Evolutionary conservation across 352 stramenopile genomes (phyloP).

Genomic region (Thraustochytrium striatum): DNA sequence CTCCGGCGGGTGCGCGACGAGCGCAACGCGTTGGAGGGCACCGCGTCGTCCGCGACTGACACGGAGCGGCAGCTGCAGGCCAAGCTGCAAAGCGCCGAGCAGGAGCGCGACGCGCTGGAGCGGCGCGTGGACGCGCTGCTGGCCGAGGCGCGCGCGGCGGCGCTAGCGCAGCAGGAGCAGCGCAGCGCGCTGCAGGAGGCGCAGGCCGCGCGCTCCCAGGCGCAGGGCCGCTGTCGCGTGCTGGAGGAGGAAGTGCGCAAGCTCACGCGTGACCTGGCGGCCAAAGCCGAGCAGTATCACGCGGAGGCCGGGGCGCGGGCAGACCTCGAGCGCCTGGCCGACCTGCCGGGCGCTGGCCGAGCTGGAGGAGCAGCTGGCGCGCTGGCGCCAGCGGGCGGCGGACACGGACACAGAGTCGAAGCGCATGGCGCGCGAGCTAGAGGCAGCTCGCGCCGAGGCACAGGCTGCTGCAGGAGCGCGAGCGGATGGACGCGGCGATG

Average conservation of each 20-base stretch:
- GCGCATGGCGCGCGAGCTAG: constrained; percentile 10
- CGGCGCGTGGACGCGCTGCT: constrained; percentile 11
- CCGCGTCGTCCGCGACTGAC: background rate
- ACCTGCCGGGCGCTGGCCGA: constrained; percentile 6
- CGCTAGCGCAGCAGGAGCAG: constrained; percentile 7
- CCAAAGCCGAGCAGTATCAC: constrained; percentile 2
- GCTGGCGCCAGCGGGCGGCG: constrained; percentile 11
- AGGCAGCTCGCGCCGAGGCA: background rate
- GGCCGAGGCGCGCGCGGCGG: background rate
- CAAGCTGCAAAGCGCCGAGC: background rate
- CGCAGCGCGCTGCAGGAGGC: constrained; percentile 24
- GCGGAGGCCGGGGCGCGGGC: constrained; percentile 27
- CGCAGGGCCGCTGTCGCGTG: constrained; percentile 3
- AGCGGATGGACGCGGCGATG: background rate
- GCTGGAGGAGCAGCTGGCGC: constrained; percentile 28
- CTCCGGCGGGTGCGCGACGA: constrained; percentile 8
- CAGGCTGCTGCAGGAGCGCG: background rate
- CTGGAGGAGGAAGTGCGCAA: constrained; percentile 35
- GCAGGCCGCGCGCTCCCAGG: background rate
- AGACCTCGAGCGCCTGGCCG: constrained; percentile 20
- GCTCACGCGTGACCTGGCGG: constrained; percentile 6
- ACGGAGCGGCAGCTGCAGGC: background rate
- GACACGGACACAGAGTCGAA: constrained; percentile 41
- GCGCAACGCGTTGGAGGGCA: background rate
- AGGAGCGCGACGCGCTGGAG: constrained; percentile 44